A percentile compares a stretch with the other conserved stretches of the same genome.
Conservation (phyloP, 768 basidiomycete genomes). For the Calvatia gigantea region DNA sequence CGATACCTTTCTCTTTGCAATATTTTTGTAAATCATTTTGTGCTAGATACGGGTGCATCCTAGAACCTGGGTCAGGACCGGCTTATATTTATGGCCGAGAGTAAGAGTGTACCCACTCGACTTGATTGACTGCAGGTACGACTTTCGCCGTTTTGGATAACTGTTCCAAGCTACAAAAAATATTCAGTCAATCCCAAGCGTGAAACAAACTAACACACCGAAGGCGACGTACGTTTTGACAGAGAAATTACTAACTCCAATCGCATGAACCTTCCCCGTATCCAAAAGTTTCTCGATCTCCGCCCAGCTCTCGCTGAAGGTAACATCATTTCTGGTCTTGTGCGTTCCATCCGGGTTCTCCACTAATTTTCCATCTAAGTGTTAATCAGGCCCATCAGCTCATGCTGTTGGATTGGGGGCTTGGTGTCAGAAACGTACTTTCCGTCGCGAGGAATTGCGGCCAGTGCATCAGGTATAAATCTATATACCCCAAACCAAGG, state of each 20-base stretch:
- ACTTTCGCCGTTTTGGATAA: conserved; percentile 39
- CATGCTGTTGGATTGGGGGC: too few species aligned
- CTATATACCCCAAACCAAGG: conserved; percentile 43
- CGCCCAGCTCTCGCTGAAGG: conserved; percentile 44
- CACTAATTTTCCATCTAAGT: conserved; percentile 12
- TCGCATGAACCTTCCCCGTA: conserved; percentile 43
- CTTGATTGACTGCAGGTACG: conserved; percentile 45
- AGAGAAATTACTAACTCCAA: conserved; percentile 61
- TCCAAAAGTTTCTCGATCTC: conserved; percentile 47
- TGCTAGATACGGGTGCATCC: conserved; percentile 49
- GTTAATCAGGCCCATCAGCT: too few species aligned
- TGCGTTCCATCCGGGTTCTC: conserved; percentile 32
- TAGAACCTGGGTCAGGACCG: conserved; percentile 13
- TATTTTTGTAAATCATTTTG: conserved; percentile 45
- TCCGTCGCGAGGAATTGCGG: conserved; percentile 35
- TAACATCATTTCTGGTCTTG: conserved; percentile 26
- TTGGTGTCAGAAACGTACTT: conserved; percentile 21
- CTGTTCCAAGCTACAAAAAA: conserved; percentile 29
- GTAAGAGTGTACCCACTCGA: conserved; percentile 32
- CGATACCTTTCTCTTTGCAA: conserved; percentile 46
- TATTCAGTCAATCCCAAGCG: not conserved
- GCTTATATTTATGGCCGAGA: too few species aligned
- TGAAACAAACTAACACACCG: not conserved
- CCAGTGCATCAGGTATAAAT: conserved; percentile 54
- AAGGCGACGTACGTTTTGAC: conserved; percentile 41